phyloP scores from a whole-genome alignment of 1,284 basidiomycete species.

The Puccinia hordei region DNA sequence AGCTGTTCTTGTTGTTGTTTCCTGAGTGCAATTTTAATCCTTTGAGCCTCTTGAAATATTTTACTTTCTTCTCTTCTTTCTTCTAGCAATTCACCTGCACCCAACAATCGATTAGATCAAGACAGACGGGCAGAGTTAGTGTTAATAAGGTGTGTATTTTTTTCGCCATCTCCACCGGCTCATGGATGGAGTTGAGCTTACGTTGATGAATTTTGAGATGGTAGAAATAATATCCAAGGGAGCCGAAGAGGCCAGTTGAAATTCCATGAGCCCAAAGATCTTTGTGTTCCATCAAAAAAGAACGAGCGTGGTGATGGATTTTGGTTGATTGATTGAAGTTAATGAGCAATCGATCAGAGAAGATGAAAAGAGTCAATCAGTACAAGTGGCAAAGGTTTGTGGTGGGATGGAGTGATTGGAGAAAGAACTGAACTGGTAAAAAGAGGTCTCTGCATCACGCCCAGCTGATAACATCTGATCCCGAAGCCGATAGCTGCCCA shows the following conservation, averaged over 20 bases:
- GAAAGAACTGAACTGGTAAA: conserved; percentile 27
- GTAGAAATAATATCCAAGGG: conserved; percentile 39
- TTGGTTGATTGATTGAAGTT: background rate
- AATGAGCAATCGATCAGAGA: background rate
- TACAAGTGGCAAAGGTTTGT: background rate
- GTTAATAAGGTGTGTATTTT: background rate
- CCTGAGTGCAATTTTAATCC: conserved; percentile 26
- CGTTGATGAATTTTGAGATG: conserved; percentile 45
- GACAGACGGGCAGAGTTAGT: background rate
- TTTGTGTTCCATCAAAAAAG: background rate
- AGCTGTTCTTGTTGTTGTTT: conserved; percentile 13
- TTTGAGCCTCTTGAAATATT: conserved; percentile 42
- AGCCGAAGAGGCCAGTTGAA: conserved; percentile 38
- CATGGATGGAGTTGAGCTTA: background rate
- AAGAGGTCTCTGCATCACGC: conserved; percentile 34
- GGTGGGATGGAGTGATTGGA: background rate
- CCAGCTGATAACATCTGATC: conserved; percentile 39
- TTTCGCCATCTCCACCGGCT: too few relatives aligned
- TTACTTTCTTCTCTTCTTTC: conserved; percentile 22
- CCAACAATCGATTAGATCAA: background rate
- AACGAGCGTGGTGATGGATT: background rate
- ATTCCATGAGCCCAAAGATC: conserved; percentile 41
- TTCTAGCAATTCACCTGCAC: conserved; percentile 37
- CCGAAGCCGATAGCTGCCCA: conserved; percentile 46
- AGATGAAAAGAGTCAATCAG: background rate